Conservation (phyloP, 768 basidiomycete species). For the Hypholoma sublateritium region DNA sequence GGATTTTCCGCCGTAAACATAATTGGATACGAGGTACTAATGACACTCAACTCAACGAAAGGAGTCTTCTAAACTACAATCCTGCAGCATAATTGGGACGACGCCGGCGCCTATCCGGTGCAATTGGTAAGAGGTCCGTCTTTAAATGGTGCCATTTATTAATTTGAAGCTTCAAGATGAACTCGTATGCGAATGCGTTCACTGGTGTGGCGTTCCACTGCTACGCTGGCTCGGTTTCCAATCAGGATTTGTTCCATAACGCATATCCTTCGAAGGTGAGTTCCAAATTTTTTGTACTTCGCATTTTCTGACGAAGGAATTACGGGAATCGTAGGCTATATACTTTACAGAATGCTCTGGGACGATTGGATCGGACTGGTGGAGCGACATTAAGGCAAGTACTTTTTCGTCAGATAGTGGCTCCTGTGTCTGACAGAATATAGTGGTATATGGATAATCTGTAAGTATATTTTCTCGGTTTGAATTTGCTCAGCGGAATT, state of each 20-base stretch:
- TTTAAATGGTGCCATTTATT: not conserved
- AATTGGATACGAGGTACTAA: conserved; percentile 45
- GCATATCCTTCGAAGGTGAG: conserved; percentile 54
- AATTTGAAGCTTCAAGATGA: conserved; percentile 38
- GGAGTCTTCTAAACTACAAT: not conserved
- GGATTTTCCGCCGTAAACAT: conserved; percentile 60
- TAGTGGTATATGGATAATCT: conserved; percentile 74
- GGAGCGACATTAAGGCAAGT: conserved; percentile 72
- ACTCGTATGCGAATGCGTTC: conserved; percentile 53
- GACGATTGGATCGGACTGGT: conserved; percentile 70
- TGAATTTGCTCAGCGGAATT: no score
- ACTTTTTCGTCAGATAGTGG: not conserved
- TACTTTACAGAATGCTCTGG: conserved; percentile 68
- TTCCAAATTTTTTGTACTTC: not conserved
- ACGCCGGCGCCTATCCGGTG: conserved; percentile 62
- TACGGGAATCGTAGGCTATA: conserved; percentile 36
- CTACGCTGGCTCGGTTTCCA: conserved; percentile 52
- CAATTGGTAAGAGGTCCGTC: conserved; percentile 30
- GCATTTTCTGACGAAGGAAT: no score
- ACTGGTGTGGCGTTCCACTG: conserved; percentile 74
- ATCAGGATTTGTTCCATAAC: conserved; percentile 57
- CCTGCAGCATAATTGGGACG: conserved; percentile 68
- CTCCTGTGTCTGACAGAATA: not conserved
- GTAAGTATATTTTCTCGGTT: conserved; percentile 15
- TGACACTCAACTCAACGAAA: not conserved